phyloP scores from a whole-genome alignment of 148 eudicot genomes.

The Vaccinium macrocarpon region DNA sequence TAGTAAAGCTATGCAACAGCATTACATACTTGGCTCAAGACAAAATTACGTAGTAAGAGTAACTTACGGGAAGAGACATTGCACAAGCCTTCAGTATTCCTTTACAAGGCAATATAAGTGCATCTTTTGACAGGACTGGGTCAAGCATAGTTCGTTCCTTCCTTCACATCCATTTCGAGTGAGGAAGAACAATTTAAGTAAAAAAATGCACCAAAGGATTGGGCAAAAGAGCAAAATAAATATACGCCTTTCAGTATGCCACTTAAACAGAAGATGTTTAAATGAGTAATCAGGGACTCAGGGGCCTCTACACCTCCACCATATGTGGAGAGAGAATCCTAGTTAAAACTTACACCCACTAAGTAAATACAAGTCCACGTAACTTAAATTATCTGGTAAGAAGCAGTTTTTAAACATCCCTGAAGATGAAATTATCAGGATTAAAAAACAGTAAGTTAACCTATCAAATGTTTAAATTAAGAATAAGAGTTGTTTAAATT shows the following conservation, averaged over 20 bases:
- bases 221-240: background rate
- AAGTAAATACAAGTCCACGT: background rate
- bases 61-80: constrained; percentile 83
- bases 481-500: background rate
- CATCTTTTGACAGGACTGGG: constrained; percentile 56
- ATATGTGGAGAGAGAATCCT: background rate
- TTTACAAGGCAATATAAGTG: constrained; percentile 66
- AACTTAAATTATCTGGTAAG: constrained; percentile 1
- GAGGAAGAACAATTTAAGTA: background rate
- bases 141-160: constrained; percentile 72
- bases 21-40: constrained; percentile 3
- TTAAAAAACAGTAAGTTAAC: background rate
- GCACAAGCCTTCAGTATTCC: constrained; percentile 76
- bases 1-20: background rate
- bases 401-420: background rate
- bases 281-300: background rate
- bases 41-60: background rate
- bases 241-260: background rate
- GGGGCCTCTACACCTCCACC: background rate
- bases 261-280: background rate
- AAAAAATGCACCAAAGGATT: background rate
- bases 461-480: background rate
- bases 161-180: constrained; percentile 39
- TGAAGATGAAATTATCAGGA: background rate
- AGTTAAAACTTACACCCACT: background rate